These are phyloP conservation scores for Houttuynia cordata DNA, from an alignment of 164 flowering plant genomes.

Conservation along the genomic window DNA sequence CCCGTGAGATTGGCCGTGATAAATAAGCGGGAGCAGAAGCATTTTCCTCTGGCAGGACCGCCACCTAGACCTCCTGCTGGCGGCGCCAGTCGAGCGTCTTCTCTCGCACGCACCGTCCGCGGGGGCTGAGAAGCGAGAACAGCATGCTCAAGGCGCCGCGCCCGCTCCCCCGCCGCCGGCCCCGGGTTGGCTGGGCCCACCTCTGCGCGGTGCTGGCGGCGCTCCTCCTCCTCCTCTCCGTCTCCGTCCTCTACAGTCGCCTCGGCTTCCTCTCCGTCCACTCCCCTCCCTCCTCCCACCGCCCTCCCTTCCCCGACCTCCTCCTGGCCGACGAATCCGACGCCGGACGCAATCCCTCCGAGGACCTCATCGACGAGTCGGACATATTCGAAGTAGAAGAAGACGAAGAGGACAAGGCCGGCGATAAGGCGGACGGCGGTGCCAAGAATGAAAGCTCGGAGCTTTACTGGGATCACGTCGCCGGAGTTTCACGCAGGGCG, in stretches of 20 bases:
- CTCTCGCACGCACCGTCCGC: too few species aligned
- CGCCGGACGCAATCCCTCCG: background rate
- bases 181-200: constrained; percentile 46
- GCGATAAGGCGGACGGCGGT: constrained; percentile 20
- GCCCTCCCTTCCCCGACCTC: background rate
- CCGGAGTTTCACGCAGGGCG: constrained; percentile 40
- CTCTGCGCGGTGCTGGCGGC: constrained; percentile 68
- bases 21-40: too few species aligned
- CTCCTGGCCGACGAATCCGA: constrained; percentile 1
- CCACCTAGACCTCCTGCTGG: too few species aligned
- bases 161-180: constrained; percentile 14
- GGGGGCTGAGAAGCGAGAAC: too few species aligned
- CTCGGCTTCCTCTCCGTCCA: constrained; percentile 19
- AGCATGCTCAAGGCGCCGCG: constrained; percentile 1
- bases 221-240: constrained; percentile 87
- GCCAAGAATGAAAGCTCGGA: constrained; percentile 13
- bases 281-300: constrained; percentile 18
- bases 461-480: constrained; percentile 45
- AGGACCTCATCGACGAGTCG: constrained; percentile 55
- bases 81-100: too few species aligned
- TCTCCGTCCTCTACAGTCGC: constrained; percentile 69
- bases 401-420: too few species aligned
- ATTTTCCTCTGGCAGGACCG: too few species aligned
- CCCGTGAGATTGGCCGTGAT: too few species aligned
- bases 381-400: constrained; percentile 48